Conservation (phyloP, 2,329 filamentous ascomycete species). For the Arthroderma sp. region DNA sequence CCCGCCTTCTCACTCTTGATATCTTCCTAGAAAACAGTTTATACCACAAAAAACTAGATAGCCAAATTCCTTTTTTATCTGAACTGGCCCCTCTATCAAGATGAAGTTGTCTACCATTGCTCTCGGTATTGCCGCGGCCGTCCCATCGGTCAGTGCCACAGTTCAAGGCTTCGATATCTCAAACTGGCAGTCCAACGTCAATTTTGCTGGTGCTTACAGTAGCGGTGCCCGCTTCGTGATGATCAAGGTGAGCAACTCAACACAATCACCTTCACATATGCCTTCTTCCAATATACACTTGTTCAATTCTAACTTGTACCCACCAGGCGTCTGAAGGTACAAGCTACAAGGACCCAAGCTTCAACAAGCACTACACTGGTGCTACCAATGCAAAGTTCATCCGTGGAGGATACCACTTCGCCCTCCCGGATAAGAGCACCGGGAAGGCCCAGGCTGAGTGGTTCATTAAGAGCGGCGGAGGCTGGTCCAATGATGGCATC, state of each 20-base stretch:
- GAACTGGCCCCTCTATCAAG: not conserved
- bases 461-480: conserved; percentile 42
- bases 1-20: too few relatives aligned
- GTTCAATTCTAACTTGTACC: not conserved
- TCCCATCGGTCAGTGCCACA: conserved; percentile 3
- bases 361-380: conserved; percentile 37
- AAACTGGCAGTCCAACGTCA: conserved; percentile 26
- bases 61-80: not conserved
- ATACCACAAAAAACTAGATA: too few relatives aligned
- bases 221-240: conserved; percentile 33
- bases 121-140: not conserved
- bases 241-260: conserved; percentile 26
- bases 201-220: conserved; percentile 27
- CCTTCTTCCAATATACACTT: not conserved
- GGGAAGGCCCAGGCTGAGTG: conserved; percentile 38
- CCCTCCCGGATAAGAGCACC: conserved; percentile 32
- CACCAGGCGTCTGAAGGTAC: conserved; percentile 41
- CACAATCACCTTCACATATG: not conserved
- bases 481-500: conserved; percentile 40
- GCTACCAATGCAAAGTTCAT: conserved; percentile 41
- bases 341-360: conserved; percentile 32
- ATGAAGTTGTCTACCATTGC: conserved; percentile 6
- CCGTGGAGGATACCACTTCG: conserved; percentile 46
- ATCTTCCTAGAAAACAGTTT: too few relatives aligned
- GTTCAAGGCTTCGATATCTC: conserved; percentile 31